These are phyloP conservation scores for Eucalyptus fibrosa DNA, from an alignment of 345 rosid genomes.

Conservation along the genomic window DNA sequence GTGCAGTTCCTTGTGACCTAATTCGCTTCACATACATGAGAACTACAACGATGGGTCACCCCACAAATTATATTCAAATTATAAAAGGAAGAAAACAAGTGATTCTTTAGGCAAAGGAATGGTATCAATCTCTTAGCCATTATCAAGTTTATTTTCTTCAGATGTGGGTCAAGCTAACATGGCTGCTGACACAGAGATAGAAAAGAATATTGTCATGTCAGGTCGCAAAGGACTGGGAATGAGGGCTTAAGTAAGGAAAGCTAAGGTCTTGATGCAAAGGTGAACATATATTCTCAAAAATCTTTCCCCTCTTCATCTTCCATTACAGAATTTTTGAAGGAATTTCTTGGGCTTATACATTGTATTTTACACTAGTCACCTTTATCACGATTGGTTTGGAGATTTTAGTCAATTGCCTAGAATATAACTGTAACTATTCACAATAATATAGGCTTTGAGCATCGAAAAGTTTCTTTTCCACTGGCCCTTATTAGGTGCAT, in stretches of 20 bases:
- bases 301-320: neutral
- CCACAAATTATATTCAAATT: neutral
- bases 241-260: neutral
- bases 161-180: conserved; percentile 10
- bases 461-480: neutral
- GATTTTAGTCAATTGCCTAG: neutral
- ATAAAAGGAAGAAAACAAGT: neutral
- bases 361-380: neutral
- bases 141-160: neutral
- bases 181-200: neutral
- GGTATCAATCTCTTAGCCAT: neutral
- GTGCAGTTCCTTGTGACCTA: conserved; percentile 4
- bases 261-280: neutral
- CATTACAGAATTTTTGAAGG: neutral
- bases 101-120: neutral
- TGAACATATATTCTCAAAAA: neutral
- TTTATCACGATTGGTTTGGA: neutral
- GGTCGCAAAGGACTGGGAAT: neutral
- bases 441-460: neutral
- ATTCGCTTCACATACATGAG: neutral
- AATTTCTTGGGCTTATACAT: neutral
- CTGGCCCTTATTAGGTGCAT: neutral
- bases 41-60: neutral
- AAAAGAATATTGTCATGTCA: neutral
- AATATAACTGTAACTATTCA: neutral